Evolutionary conservation across 2,329 filamentous ascomycete genomes (phyloP).

Genomic region (Cytospora schulzeri): DNA sequence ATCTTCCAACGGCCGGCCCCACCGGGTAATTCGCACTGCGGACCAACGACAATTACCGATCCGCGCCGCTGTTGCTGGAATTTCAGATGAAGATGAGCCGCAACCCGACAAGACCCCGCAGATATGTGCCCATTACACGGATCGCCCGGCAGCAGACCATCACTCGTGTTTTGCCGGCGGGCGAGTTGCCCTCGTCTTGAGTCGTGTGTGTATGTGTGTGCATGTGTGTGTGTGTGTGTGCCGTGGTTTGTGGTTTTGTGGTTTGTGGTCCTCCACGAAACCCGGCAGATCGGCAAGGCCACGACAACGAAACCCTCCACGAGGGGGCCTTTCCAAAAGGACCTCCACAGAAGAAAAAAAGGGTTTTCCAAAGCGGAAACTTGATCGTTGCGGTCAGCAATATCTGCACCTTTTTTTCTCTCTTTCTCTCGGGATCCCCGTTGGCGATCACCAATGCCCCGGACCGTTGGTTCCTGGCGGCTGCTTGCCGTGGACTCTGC

Average conservation of each 20-base stretch:
- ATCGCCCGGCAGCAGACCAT: background rate
- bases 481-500: background rate
- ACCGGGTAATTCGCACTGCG: too few relatives aligned
- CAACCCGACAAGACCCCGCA: background rate
- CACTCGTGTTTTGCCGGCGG: background rate
- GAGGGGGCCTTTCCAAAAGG: background rate
- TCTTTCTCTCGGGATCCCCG: background rate
- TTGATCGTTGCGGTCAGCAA: background rate
- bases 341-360: background rate
- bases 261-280: too few relatives aligned
- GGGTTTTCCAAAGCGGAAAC: background rate
- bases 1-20: too few relatives aligned
- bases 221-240: too few relatives aligned
- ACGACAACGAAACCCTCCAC: background rate
- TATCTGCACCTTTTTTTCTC: too few relatives aligned
- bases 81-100: background rate
- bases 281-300: background rate
- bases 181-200: background rate
- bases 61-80: background rate
- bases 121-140: background rate
- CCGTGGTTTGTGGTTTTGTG: too few relatives aligned
- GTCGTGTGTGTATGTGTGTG: too few relatives aligned
- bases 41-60: background rate
- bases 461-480: background rate
- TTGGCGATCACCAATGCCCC: background rate